Evolutionary conservation across 169 alveolate species (phyloP).

Genomic region (Perkinsus olseni): DNA sequence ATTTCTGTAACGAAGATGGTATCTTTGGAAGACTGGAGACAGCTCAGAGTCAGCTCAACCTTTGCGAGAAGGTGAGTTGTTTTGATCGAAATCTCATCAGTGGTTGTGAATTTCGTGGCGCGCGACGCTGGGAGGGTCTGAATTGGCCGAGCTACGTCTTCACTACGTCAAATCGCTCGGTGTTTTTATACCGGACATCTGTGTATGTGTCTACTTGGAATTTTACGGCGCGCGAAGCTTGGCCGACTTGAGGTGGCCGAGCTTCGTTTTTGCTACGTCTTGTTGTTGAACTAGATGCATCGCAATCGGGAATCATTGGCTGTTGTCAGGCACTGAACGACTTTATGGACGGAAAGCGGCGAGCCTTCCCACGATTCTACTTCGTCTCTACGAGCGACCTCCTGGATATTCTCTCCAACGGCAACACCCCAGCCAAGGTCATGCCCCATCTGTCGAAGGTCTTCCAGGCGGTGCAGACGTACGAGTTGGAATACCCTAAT

Average conservation of each 20-base stretch:
- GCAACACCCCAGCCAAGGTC: slow-evolving; percentile 85
- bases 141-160: too few species aligned
- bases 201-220: too few species aligned
- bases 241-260: too few species aligned
- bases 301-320: background rate
- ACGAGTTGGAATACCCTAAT: slow-evolving; percentile 61
- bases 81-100: too few species aligned
- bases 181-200: too few species aligned
- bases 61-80: slow-evolving; percentile 80
- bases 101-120: too few species aligned
- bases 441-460: slow-evolving; percentile 90
- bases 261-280: too few species aligned
- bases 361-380: slow-evolving; percentile 93
- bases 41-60: slow-evolving; percentile 67
- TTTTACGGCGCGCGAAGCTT: too few species aligned
- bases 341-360: slow-evolving; percentile 88
- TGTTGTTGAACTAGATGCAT: too few species aligned
- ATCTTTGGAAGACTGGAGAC: slow-evolving; percentile 69
- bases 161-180: too few species aligned
- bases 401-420: slow-evolving; percentile 87
- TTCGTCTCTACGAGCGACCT: slow-evolving; percentile 88
- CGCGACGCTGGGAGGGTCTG: too few species aligned
- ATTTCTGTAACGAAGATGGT: slow-evolving; percentile 74
- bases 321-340: slow-evolving; percentile 73
- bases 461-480: slow-evolving; percentile 78